phyloP scores from a whole-genome alignment of 495 filamentous ascomycete genomes.

The Podospora bellae-mahoneyi region DNA sequence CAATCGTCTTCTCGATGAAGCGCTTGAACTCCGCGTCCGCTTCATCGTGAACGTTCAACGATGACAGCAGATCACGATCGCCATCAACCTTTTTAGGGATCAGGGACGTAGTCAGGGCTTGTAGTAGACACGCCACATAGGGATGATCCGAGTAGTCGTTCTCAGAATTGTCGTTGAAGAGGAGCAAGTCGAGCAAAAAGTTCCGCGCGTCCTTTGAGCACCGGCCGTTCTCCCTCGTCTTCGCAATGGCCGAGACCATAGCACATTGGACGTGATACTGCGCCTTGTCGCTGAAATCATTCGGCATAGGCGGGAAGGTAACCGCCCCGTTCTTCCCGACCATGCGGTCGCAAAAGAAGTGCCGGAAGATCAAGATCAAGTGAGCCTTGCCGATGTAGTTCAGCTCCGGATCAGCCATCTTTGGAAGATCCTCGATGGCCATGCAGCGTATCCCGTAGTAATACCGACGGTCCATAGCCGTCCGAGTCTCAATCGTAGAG shows the following conservation, averaged over 20 bases:
- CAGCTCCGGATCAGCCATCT: constrained; percentile 58
- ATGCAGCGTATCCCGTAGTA: constrained; percentile 87
- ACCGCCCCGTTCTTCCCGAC: constrained; percentile 36
- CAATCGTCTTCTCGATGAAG: constrained; percentile 67
- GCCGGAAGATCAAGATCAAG: constrained; percentile 76
- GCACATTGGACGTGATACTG: constrained; percentile 77
- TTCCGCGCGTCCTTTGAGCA: constrained; percentile 70
- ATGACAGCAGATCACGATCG: constrained; percentile 47
- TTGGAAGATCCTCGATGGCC: constrained; percentile 70
- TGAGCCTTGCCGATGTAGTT: constrained; percentile 81
- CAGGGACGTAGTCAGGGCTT: constrained; percentile 71
- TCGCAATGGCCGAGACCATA: constrained; percentile 74
- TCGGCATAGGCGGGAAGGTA: constrained; percentile 72
- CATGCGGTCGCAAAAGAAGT: constrained; percentile 75
- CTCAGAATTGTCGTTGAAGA: constrained; percentile 87
- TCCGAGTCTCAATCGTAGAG: constrained; percentile 81
- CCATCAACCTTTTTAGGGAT: constrained; percentile 55
- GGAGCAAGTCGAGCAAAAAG: constrained; percentile 82
- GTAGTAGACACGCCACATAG: constrained; percentile 80
- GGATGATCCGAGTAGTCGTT: constrained; percentile 84
- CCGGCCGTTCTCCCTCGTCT: constrained; percentile 71
- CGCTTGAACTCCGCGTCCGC: constrained; percentile 39
- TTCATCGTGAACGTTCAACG: constrained; percentile 37
- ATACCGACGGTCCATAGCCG: constrained; percentile 86
- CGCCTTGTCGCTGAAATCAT: constrained; percentile 83